Evolutionary conservation across 202 grass and related monocot genomes (phyloP).

Genomic region (Cymbopogon flexuosus): DNA sequence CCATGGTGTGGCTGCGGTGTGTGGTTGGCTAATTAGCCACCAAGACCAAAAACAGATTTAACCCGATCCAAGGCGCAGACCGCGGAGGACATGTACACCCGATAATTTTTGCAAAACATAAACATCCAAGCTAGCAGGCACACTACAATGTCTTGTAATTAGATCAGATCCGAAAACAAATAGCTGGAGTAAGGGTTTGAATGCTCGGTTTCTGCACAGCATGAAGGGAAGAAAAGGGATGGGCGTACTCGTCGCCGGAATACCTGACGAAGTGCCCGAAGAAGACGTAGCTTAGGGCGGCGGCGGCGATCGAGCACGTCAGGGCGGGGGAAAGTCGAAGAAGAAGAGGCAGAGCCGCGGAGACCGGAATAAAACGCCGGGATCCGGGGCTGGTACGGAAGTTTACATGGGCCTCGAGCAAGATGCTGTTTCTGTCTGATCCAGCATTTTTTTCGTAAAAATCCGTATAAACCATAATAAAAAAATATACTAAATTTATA

Average conservation of each 20-base stretch:
- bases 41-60: neutral
- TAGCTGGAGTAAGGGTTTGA: neutral
- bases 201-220: neutral
- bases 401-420: neutral
- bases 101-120: neutral
- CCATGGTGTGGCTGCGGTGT: slow-evolving; percentile 20
- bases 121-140: neutral
- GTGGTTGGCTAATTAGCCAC: slow-evolving; percentile 66
- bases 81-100: neutral
- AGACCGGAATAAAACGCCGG: neutral
- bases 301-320: neutral
- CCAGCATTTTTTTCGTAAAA: too few relatives aligned
- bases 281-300: neutral
- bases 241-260: neutral
- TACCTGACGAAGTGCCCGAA: neutral
- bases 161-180: neutral
- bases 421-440: too few relatives aligned
- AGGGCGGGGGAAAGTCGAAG: neutral
- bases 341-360: neutral
- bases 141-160: neutral
- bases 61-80: neutral
- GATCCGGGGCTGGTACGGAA: neutral
- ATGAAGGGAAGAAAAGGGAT: neutral
- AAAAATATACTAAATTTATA: too few relatives aligned
- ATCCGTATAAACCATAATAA: too few relatives aligned